Percentiles rank a stretch among this genome's conserved stretches.
phyloP scores from a whole-genome alignment of 208 protist genomes.

The Leishmania tarentolae region DNA sequence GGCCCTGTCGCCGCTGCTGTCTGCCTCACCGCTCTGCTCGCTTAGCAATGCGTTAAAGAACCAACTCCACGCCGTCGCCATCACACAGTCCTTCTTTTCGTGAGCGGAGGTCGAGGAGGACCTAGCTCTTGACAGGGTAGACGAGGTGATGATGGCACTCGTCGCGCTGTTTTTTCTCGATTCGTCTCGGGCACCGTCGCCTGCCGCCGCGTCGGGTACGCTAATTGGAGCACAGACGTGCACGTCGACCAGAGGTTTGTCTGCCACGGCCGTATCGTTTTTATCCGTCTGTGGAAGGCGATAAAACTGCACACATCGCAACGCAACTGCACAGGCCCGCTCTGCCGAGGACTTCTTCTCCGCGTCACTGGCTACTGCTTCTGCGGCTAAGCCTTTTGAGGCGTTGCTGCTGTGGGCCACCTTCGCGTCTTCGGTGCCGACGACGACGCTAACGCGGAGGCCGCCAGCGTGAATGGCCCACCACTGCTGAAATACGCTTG shows the following conservation, averaged over 20 bases:
- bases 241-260: slow-evolving; percentile 5
- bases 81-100: slow-evolving; percentile 6
- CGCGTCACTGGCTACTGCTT: not conserved
- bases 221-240: slow-evolving; percentile 2
- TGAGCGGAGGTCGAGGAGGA: not conserved
- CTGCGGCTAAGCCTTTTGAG: not conserved
- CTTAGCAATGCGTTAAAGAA: slow-evolving; percentile 16
- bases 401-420: not conserved
- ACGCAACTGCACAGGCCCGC: slow-evolving; percentile 17
- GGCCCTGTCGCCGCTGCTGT: not conserved
- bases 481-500: slow-evolving; percentile 14
- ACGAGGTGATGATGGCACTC: not conserved
- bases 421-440: slow-evolving; percentile 20
- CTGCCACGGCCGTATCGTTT: not conserved
- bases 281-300: not conserved
- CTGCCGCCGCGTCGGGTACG: not conserved
- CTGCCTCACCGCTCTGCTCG: not conserved
- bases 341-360: slow-evolving; percentile 19
- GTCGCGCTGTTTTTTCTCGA: not conserved
- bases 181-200: not conserved
- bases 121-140: not conserved
- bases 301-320: slow-evolving; percentile 23
- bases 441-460: slow-evolving; percentile 24
- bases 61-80: slow-evolving; percentile 26
- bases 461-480: slow-evolving; percentile 26